phyloP scores from a whole-genome alignment of 768 basidiomycete species.

The Hortiboletus campestris region DNA sequence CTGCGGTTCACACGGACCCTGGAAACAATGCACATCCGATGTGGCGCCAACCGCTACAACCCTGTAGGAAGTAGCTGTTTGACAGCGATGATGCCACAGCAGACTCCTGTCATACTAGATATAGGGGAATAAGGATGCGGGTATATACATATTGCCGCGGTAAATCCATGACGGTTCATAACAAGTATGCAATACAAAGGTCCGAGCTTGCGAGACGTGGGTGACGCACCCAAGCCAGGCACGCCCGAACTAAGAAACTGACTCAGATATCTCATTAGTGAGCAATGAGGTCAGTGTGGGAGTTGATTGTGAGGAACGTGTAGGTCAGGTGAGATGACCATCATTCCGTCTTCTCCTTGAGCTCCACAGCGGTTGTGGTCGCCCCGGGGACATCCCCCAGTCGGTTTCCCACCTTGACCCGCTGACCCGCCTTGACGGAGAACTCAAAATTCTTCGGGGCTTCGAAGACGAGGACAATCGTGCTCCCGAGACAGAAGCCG shows the following conservation, averaged over 20 bases:
- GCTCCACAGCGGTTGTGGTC: conserved; percentile 23
- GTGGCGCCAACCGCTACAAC: no score
- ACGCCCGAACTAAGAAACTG: background rate
- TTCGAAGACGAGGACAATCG: conserved; percentile 96
- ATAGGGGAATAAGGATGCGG: conserved; percentile 7
- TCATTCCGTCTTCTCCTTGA: conserved; percentile 35
- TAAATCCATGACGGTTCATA: conserved; percentile 8
- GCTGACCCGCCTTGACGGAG: conserved; percentile 69
- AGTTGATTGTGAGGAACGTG: background rate
- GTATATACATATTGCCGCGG: conserved; percentile 14
- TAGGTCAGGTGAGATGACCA: no score
- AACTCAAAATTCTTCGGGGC: conserved; percentile 86
- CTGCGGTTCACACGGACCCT: no score
- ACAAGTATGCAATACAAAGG: background rate
- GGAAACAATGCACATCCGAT: no score
- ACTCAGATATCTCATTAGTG: background rate
- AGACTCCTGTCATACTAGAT: background rate
- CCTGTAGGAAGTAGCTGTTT: no score
- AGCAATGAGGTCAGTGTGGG: background rate
- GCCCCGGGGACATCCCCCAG: conserved; percentile 55
- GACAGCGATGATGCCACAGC: background rate
- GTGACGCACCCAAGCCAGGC: background rate
- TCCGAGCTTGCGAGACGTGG: background rate
- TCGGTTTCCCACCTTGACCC: conserved; percentile 82
- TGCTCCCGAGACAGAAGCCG: conserved; percentile 92